Base-by-base conservation (phyloP, 177 flowering plant species). In the Vitis hybrid region DNA sequence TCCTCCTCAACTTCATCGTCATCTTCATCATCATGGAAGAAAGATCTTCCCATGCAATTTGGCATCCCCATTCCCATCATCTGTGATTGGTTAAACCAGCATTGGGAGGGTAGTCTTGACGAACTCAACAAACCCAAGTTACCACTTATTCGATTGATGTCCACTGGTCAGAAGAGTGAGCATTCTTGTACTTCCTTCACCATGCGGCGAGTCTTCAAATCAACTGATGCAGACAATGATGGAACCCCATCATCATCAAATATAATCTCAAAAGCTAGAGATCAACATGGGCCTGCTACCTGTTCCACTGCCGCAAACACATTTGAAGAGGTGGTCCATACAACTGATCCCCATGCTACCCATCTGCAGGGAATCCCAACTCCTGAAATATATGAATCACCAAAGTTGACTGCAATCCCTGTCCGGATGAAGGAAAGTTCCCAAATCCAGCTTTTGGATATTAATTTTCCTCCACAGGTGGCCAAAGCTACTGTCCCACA, bases 31-130 rank as follows among this genome's bases (percentile, higher is more conserved):
- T 92, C 96, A 6, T 79, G 85, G 91, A 93, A 90, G 75, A 93
- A 82, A 71, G 98, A 90, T 74, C 72, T 62, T 67, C 83, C 88
- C 2, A 84, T 80, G 87, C 98, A 93, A 64, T 94, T 94, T 78
- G 97, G 98, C 14, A 92, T 94, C 67, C 98, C 98, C 4, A 84
- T 94, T 46, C 97, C 97, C n/a, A 75, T 92, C 18, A 89, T 92
- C 60, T 88, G 89, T 76, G 93, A 92, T 75, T 94, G 98, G 98
- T 85, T 94, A 70, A 87, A 85, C 80, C 96, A 92, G 79, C 97
- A 94, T 48, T 94, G 98, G 98, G 98, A 92, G 69, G 98, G 96
- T 35, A 91, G 85, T 75, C 89, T 92, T 60, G 97, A 94, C 74
- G 98, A 93, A 56, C 89, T 86, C 69, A 91, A 78, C 83, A 92